Percentiles rank a stretch among this genome's conserved stretches.
Conservation (phyloP, 257 asterid genomes). For the Echium plantagineum region DNA sequence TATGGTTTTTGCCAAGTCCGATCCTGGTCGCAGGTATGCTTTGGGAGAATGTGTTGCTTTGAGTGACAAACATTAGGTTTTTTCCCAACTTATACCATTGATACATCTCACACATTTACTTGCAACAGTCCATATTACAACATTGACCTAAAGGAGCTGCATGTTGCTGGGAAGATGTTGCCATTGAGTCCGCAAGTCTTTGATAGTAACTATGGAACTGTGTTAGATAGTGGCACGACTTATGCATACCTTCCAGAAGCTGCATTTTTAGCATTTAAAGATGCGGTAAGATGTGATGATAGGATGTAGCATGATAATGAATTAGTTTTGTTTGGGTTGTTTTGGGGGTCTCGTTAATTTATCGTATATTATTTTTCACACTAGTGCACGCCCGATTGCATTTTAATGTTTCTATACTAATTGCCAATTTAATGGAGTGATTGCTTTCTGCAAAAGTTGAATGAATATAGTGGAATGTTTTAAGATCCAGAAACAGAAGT, state of each 20-base stretch:
- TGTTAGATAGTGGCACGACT: slow-evolving; percentile 96
- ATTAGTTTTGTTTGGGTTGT: slow-evolving; percentile 3
- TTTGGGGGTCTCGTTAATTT: neutral
- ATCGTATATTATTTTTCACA: neutral
- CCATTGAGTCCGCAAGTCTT: slow-evolving; percentile 49
- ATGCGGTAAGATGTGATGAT: slow-evolving; percentile 62
- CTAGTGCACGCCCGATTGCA: neutral
- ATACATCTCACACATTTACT: slow-evolving; percentile 95
- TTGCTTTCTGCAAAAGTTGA: neutral
- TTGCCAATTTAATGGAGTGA: neutral
- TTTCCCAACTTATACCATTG: slow-evolving; percentile 58
- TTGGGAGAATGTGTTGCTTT: neutral
- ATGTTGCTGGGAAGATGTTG: slow-evolving; percentile 90
- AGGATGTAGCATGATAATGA: neutral
- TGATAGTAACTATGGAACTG: slow-evolving; percentile 88
- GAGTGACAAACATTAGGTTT: neutral
- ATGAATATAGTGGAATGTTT: neutral
- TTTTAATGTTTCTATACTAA: too few relatives aligned
- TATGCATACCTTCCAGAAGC: slow-evolving; percentile 93
- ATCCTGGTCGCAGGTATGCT: slow-evolving; percentile 87
- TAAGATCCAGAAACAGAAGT: neutral
- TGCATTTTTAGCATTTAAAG: slow-evolving; percentile 72
- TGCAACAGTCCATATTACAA: slow-evolving; percentile 99
- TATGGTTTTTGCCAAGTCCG: slow-evolving; percentile 75
- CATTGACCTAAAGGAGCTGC: slow-evolving; percentile 87